Evolutionary conservation across 2,329 filamentous ascomycete species (phyloP).

Genomic region (Plenodomus tracheiphilus): DNA sequence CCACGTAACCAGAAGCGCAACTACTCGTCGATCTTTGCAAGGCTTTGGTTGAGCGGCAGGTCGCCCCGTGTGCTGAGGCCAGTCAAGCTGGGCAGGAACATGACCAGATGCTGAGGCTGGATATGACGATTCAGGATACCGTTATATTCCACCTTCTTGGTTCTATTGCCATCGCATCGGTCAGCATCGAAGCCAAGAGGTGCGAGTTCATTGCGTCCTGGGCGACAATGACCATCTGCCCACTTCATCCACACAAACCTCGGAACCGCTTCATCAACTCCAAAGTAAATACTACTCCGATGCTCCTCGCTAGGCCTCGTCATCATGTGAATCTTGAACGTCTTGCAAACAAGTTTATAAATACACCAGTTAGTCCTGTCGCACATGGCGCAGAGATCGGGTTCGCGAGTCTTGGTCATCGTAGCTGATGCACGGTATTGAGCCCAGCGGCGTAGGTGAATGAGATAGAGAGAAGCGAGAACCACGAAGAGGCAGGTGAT

Average conservation of each 20-base stretch:
- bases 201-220: background rate
- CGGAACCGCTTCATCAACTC: constrained; percentile 3
- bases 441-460: too few relatives aligned
- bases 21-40: constrained; percentile 2
- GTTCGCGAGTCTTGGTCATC: background rate
- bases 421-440: background rate
- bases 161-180: background rate
- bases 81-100: background rate
- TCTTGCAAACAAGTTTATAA: constrained; percentile 28
- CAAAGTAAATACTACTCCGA: constrained; percentile 13
- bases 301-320: constrained; percentile 1
- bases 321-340: background rate
- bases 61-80: background rate
- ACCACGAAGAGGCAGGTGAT: too few relatives aligned
- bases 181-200: background rate
- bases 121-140: background rate
- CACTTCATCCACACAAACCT: constrained; percentile 13
- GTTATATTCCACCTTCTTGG: background rate
- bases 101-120: constrained; percentile 1
- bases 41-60: constrained; percentile 1
- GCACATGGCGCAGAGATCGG: background rate
- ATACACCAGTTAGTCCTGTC: constrained; percentile 17
- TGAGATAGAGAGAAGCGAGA: too few relatives aligned
- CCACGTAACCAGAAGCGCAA: background rate
- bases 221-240: background rate